These are phyloP conservation scores for Pseudozyma sp. DNA, from an alignment of 1,284 basidiomycete genomes.

Conservation along the genomic window DNA sequence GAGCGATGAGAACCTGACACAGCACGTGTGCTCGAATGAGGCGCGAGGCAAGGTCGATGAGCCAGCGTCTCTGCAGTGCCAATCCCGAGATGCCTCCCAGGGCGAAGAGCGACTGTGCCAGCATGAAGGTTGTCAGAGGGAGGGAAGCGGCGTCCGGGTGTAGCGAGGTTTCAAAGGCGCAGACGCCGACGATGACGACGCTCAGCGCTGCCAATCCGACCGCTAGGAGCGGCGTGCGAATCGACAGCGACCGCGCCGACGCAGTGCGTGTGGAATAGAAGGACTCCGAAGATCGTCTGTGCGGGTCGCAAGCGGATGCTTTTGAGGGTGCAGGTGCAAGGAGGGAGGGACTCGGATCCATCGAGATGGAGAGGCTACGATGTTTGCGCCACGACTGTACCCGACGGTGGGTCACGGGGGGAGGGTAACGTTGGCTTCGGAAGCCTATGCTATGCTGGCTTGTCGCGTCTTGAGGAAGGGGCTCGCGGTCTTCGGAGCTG, in stretches of 20 bases:
- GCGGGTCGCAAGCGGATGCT: not conserved
- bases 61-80: constrained; percentile 34
- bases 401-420: constrained; percentile 25
- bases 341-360: constrained; percentile 12
- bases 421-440: constrained; percentile 30
- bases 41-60: constrained; percentile 55
- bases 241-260: constrained; percentile 8
- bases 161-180: constrained; percentile 40
- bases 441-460: constrained; percentile 17
- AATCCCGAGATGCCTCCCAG: constrained; percentile 38
- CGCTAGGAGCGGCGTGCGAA: constrained; percentile 32
- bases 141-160: constrained; percentile 51
- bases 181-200: constrained; percentile 37
- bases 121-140: constrained; percentile 52
- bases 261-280: constrained; percentile 6
- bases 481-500: constrained; percentile 29
- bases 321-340: not conserved
- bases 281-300: constrained; percentile 3
- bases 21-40: constrained; percentile 54
- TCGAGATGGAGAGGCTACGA: constrained; percentile 34
- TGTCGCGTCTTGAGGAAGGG: not conserved
- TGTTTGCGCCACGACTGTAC: constrained; percentile 40
- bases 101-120: constrained; percentile 48
- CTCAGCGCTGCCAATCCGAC: constrained; percentile 44
- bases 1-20: constrained; percentile 42